Evolutionary conservation across 2,329 filamentous ascomycete genomes (phyloP).

Genomic region (Pseudogymnoascus sp.): DNA sequence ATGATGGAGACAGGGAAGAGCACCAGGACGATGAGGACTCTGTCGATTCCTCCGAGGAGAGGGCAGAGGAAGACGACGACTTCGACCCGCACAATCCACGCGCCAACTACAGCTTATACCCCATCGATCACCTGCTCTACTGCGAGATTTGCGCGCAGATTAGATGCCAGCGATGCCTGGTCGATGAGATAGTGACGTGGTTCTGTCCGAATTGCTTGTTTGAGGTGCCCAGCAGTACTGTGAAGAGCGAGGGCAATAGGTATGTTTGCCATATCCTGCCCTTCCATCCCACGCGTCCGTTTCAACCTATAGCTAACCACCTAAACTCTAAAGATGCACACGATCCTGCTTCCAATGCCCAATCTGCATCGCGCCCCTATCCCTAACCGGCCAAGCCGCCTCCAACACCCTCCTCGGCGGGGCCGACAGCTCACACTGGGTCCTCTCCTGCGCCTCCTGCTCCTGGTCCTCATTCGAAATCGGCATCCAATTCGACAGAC

Average conservation of each 20-base stretch:
- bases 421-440: constrained; percentile 49
- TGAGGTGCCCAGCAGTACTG: constrained; percentile 86
- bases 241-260: constrained; percentile 90
- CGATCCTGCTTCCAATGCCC: constrained; percentile 95
- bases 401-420: constrained; percentile 13
- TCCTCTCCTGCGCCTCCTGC: constrained; percentile 82
- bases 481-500: constrained; percentile 80
- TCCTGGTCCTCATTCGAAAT: constrained; percentile 88
- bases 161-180: constrained; percentile 82
- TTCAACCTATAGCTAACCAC: neutral
- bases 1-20: constrained; percentile 14
- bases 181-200: constrained; percentile 89
- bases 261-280: constrained; percentile 32
- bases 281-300: neutral
- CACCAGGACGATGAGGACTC: constrained; percentile 27
- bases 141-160: constrained; percentile 98
- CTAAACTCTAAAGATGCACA: constrained; percentile 55
- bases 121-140: constrained; percentile 87
- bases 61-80: constrained; percentile 39
- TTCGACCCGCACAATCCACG: constrained; percentile 81
- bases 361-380: constrained; percentile 71
- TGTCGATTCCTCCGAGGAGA: constrained; percentile 18
- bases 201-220: constrained; percentile 95
- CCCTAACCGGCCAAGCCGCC: constrained; percentile 57
- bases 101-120: constrained; percentile 86